Evolutionary conservation across 2,329 filamentous ascomycete genomes (phyloP), one percentile per base, ranked within the genome.

Genomic region (Aureobasidium sp.): DNA sequence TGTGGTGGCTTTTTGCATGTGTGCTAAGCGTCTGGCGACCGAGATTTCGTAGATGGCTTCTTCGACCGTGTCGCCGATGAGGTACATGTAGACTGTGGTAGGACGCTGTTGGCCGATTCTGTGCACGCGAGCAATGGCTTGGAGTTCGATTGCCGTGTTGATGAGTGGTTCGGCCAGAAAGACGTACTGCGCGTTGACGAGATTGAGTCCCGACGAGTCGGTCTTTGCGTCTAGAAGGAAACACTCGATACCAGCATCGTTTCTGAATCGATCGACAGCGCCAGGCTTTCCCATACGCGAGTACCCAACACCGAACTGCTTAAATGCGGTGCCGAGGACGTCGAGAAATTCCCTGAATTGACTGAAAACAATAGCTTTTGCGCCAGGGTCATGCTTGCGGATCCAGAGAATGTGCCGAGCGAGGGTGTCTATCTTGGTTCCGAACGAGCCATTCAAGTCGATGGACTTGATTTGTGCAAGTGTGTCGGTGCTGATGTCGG

Each of bases 81-180:
- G 81, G 72, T 97, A 97, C 73, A 97, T 88, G 89, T 92, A 97
- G 1, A 97, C 91, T 0, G 90, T 96, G 0, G 94, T 99, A 66
- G 89, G 83, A 57, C 89, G 86, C 65, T 87, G 81, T 74, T 97
- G 94, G 0, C 94, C 94, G 65, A 99, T 99, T 39, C 94, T 86
- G 71, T 99, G 91, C 1, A 99, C 92, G 61, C 94, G 88, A 0
- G 93, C 92, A 69, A 97, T 96, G 15, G 92, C 93, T 73, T 99
- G 94, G 10, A 97, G 81, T 74, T 97, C 94, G 16, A 99, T 85
- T 0, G 92, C 91, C 0, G 93, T 93, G 70, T 97, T 96, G 67
- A 97, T 85, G 3, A 97, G 79, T 2, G 94, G 94, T 71, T 99
- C 94, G 72, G 91, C 96, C 5, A 99, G 82, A 70, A 97, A 95